Conservation (phyloP, 305 asterid species). For the Stenogyne calaminthoides region DNA sequence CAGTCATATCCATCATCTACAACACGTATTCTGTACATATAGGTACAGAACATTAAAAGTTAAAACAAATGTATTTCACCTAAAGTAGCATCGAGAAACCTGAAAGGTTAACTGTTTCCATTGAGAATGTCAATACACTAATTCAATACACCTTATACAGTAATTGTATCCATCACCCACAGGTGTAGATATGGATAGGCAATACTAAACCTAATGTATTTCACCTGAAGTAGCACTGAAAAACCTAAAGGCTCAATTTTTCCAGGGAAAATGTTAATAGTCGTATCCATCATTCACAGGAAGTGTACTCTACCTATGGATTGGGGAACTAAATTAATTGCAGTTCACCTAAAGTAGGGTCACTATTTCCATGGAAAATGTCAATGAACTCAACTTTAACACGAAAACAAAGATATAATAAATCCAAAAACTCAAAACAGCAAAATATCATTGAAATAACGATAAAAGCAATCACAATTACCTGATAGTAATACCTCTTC, state of each 20-base stretch:
- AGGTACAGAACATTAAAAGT: neutral
- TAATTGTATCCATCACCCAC: neutral
- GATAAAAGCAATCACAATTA: conserved; percentile 19
- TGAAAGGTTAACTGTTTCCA: neutral
- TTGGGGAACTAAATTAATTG: neutral
- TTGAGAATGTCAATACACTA: neutral
- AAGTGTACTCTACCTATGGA: neutral
- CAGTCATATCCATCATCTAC: neutral
- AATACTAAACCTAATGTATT: neutral
- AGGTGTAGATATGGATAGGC: neutral
- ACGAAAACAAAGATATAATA: neutral
- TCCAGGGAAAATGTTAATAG: neutral
- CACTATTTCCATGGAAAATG: neutral
- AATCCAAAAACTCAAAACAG: neutral
- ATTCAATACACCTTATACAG: neutral
- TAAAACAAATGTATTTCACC: too few species aligned
- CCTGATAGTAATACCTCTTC: conserved; percentile 77
- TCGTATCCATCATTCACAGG: neutral
- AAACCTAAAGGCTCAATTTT: neutral
- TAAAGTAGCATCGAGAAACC: neutral
- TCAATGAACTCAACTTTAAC: neutral
- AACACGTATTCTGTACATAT: neutral
- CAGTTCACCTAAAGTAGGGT: neutral
- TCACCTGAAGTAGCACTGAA: neutral
- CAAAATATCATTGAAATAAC: neutral